These are phyloP conservation scores for Hypoxylon crocopeplum DNA, from an alignment of 495 filamentous ascomycete genomes.

Conservation along the genomic window DNA sequence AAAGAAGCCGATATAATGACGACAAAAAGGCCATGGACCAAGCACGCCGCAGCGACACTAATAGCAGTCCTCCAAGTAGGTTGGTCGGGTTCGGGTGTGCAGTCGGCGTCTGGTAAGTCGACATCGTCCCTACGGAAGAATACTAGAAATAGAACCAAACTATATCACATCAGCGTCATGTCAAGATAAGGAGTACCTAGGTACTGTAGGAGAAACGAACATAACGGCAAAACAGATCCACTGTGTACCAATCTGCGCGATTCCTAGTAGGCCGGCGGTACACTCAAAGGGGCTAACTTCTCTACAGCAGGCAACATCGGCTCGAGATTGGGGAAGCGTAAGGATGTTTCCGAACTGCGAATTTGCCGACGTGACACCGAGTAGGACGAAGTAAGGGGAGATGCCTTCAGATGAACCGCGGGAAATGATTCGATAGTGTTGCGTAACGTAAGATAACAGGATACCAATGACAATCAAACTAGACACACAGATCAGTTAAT, in stretches of 20 bases:
- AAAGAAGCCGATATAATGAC: conserved; percentile 71
- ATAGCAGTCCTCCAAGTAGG: conserved; percentile 80
- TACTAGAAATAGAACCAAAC: conserved; percentile 83
- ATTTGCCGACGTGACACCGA: conserved; percentile 87
- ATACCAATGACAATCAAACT: conserved; percentile 91
- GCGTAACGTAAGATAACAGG: conserved; percentile 90
- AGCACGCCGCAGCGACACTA: conserved; percentile 68
- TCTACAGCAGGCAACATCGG: conserved; percentile 83
- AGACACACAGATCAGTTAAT: conserved; percentile 12
- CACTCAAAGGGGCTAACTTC: conserved; percentile 82
- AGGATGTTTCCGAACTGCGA: conserved; percentile 91
- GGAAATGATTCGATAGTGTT: conserved; percentile 88
- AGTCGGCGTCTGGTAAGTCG: conserved; percentile 55
- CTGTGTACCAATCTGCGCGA: conserved; percentile 87
- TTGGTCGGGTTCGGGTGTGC: conserved; percentile 45
- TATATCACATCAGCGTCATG: conserved; percentile 41
- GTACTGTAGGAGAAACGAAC: conserved; percentile 60
- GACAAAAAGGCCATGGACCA: conserved; percentile 72
- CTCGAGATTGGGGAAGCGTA: conserved; percentile 74
- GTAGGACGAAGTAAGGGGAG: conserved; percentile 89
- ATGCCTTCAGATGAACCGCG: conserved; percentile 93
- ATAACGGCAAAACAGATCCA: conserved; percentile 92
- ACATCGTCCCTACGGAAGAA: conserved; percentile 75
- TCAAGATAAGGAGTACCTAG: background rate
- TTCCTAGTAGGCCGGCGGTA: conserved; percentile 81